Evolutionary conservation across 345 rosid species (phyloP).

Genomic region (Arabis alpina): DNA sequence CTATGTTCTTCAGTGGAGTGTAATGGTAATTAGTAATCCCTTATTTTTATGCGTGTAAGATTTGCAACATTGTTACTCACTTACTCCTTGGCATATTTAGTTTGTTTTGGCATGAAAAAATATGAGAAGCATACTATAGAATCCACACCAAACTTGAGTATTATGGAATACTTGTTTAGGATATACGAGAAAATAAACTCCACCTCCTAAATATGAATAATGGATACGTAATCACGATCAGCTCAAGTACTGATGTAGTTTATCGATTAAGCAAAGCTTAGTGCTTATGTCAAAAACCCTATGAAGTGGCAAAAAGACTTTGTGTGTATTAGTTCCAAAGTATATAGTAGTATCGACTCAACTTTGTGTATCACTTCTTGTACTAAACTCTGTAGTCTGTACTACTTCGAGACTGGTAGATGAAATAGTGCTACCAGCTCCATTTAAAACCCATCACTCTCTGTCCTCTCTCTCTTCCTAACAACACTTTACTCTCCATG

Average conservation of each 20-base stretch:
- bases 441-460: neutral
- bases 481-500: constrained; percentile 37
- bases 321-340: too few relatives aligned
- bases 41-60: constrained; percentile 16
- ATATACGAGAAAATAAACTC: neutral
- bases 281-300: neutral
- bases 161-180: neutral
- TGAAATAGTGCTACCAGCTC: too few relatives aligned
- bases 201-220: neutral
- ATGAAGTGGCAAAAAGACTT: too few relatives aligned
- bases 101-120: constrained; percentile 14
- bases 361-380: too few relatives aligned
- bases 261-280: neutral
- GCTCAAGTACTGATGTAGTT: too few relatives aligned
- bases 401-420: too few relatives aligned
- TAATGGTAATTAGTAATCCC: neutral
- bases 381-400: too few relatives aligned
- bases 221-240: too few relatives aligned
- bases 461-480: too few relatives aligned
- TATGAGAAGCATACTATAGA: constrained; percentile 8
- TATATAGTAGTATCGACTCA: neutral
- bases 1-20: constrained; percentile 16
- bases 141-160: neutral
- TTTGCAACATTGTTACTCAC: constrained; percentile 19
- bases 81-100: neutral